Evolutionary conservation across 106 monocot genomes (phyloP), one percentile per base, ranked within the genome.

Genomic region (Acorus gramineus): DNA sequence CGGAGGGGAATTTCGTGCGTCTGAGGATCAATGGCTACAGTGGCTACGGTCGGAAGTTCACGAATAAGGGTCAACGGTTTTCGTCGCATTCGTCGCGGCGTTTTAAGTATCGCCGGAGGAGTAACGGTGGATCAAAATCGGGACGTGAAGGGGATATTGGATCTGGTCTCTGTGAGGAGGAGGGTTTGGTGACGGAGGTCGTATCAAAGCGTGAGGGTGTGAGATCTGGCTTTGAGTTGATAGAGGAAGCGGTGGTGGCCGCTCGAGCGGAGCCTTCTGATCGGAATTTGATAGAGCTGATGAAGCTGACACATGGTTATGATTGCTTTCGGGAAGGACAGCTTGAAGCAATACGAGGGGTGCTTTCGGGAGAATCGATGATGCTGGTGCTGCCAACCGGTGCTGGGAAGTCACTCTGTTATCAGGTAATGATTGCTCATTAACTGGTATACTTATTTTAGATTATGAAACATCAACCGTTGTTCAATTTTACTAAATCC

Each of bases 341-440:
- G 78, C 55, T 91, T 50, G 79, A 82, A 50, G 74, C 85, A 3
- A 87, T 96, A 44, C 80, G 77, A 73, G 67, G 73, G 44, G 77
- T 87, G 46, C 12, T 96, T 76, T 66, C 55, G 3, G 79, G 81
- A 63, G 77, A 91, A 52, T 96, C 96, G 4, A 87, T 77, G 6
- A 91, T 96, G 87, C 62, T 96, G 4, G 85, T 96, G 50, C 71
- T 96, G 66, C 96, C 96, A 49, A 96, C 96, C 46, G 96, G 96
- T 68, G 82, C 91, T 49, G 96, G 96, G 28, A 96, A 96, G 71
- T 90, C 96, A 7, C 76, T 96, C 42, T 96, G 96, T 66, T 96
- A 96, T 71, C 90, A 96, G 90, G 95, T 96, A 7, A 65, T 42
- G 28, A 28, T 28, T 28, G 28, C 28, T 28, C 28, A n/a, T n/a